Evolutionary conservation across 306 rosid species (phyloP).

Genomic region (Prosopis cineraria): DNA sequence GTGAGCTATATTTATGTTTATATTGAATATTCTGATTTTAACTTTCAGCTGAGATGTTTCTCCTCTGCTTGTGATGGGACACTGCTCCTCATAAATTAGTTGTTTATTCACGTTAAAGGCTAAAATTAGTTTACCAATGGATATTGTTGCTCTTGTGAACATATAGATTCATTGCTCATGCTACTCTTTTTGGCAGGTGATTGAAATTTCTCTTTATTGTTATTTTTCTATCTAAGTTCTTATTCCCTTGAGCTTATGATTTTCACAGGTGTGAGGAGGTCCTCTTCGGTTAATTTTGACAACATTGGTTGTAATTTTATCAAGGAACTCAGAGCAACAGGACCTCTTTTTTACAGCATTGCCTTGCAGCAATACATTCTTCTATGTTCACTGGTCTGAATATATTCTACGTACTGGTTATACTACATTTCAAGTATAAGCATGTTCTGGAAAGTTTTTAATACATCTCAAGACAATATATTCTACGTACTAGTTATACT

Average conservation of each 20-base stretch:
- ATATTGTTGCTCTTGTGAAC: not conserved
- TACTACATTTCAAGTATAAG: no score
- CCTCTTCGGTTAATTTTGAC: constrained; percentile 46
- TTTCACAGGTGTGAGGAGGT: constrained; percentile 44
- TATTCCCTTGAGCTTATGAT: constrained; percentile 20
- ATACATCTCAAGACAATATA: no score
- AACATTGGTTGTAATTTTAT: constrained; percentile 65
- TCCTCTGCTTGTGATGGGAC: not conserved
- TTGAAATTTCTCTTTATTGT: not conserved
- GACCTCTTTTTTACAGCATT: constrained; percentile 64
- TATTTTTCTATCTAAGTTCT: constrained; percentile 17
- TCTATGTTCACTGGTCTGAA: constrained; percentile 78
- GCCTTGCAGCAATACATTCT: constrained; percentile 94
- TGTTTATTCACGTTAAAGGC: not conserved
- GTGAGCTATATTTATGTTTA: constrained; percentile 14
- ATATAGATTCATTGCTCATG: not conserved
- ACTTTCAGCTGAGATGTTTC: not conserved
- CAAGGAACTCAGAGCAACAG: constrained; percentile 46
- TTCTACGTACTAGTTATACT: constrained; percentile 9
- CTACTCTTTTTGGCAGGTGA: no score
- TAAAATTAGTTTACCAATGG: not conserved
- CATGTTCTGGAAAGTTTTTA: no score
- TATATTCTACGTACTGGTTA: not conserved
- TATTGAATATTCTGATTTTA: not conserved
- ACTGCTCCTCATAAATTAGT: not conserved